Evolutionary conservation across 1,284 basidiomycete genomes (phyloP), one percentile per base, ranked within the genome.

Genomic region (Lignosus rhinocerotis): DNA sequence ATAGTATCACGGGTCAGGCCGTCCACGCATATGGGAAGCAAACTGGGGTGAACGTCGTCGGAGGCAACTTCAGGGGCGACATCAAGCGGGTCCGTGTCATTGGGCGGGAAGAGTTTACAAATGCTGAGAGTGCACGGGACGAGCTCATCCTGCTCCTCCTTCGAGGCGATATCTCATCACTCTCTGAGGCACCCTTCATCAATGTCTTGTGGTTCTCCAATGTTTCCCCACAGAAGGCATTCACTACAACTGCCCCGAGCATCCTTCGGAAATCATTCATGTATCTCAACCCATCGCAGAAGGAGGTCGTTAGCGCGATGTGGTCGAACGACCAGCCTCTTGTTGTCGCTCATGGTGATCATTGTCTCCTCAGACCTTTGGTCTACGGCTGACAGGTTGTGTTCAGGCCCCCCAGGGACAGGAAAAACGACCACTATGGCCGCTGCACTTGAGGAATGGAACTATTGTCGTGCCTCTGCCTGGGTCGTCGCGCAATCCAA

Each of bases 401-500:
- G 17, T 3, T 10, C 11, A 64, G 55, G 69, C 45, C 68, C 67
- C 53, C 64, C 63, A 11, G 64, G 66, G 38, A 66, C 70, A n/a
- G 70, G 75, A 0, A 76, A 76, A 60, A 77, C 75, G 1, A 70
- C 69, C 0, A 72, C 74, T 0, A 76, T 77, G 38, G 70, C 74
- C 3, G 72, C 71, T 58, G 62, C 44, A 61, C 30, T 58, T 56
- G 8, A 65, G 48, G n/a, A 62, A 46, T 66, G 31, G 54, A 55
- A 49, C 47, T 38, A 11, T 9, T 16, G 19, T 0, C 19, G 31
- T 38, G 31, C n/a, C 47, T 51, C 44, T 21, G 58, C 69, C 1
- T 76, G 71, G 69, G 63, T 77, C 3, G 41, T 73, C 34, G 73
- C 75, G 0, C 75, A 77, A 19, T 73, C 71, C 1, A 77, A 77